A percentile compares a stretch with the other conserved stretches of the same genome.
Evolutionary conservation across 768 basidiomycete genomes (phyloP).

Genomic region (Artomyces pyxidatus): DNA sequence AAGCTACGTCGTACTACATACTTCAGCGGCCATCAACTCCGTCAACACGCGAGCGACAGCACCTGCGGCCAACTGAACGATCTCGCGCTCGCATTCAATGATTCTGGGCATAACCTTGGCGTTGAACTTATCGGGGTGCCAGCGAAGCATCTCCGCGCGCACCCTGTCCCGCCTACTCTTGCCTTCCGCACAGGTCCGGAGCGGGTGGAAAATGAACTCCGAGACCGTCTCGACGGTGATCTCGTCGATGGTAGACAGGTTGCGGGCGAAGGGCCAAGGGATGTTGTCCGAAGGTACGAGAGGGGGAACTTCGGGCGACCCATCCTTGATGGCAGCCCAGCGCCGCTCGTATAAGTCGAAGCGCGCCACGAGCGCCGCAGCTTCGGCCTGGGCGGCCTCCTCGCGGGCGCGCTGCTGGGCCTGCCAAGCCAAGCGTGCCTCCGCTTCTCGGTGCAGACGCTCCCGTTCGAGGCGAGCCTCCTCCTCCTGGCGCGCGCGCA

Average conservation of each 20-base stretch:
- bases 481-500: neutral
- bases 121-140: conserved; percentile 51
- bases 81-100: conserved; percentile 22
- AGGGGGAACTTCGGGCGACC: neutral
- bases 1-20: too few relatives aligned
- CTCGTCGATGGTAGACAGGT: conserved; percentile 19
- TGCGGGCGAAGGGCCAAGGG: conserved; percentile 36
- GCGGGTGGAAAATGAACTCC: conserved; percentile 34
- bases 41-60: conserved; percentile 34
- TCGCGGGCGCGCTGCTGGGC: neutral
- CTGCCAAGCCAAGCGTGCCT: neutral
- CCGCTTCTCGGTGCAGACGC: neutral
- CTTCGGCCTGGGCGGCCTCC: neutral
- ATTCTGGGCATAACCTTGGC: conserved; percentile 29
- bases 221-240: conserved; percentile 28
- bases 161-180: conserved; percentile 29
- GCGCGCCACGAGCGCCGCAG: too few relatives aligned
- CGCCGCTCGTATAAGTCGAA: conserved; percentile 12
- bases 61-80: conserved; percentile 30
- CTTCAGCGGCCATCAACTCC: conserved; percentile 20
- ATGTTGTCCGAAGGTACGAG: conserved; percentile 27
- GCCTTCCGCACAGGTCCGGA: conserved; percentile 20
- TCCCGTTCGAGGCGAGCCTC: neutral
- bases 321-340: conserved; percentile 9
- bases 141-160: conserved; percentile 40